Evolutionary conservation across 116 monocot species (phyloP), one percentile per base, ranked within the genome.

Genomic region (Dioscorea cayenensis): DNA sequence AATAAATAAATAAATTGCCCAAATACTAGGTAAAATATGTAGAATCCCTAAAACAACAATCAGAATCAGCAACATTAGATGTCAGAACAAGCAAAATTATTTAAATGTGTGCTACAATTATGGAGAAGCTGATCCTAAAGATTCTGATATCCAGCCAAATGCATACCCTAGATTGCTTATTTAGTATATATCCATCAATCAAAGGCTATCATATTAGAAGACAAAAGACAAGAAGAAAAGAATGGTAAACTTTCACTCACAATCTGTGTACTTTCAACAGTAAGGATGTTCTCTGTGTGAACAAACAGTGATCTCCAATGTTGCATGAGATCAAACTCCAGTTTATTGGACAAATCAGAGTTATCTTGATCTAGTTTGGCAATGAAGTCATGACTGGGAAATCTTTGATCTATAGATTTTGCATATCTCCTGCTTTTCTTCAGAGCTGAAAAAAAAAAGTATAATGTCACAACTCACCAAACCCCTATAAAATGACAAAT

Each of bases 321-420:
- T 64, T 88, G 82, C 80, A 74, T 64, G 11, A 95, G 84, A 76
- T 95, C 95, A 73, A 60, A 66, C 66, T 95, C 95, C 50, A 81
- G 60, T 19, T 77, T 73, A 4, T 28, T 64, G 52, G 51, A 6
- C 23, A 2, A 55, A 28, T 3, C 35, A 13, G 64, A 76, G 18
- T 22, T 67, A 32, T 76, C 67, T 75, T 64, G 67, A 67, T 52
- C 28, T 38, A 66, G 9, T 66, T 75, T 75, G 29, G 16, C 67
- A 63, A 35, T 38, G 36, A 70, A 52, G 21, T 78, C 78, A 81
- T 50, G 58, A 28, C 65, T 70, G 51, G 67, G 66, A 52, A 63
- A 68, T 72, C 68, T 80, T 37, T 63, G 84, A 51, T 73, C 86
- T 52, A 88, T 51, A 50, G 70, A 61, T n/a, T 78, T 84, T 32